A percentile compares a stretch with the other conserved stretches of the same genome.
Conservation (phyloP, 331 rosid genomes). For the Stylosanthes scabra region DNA sequence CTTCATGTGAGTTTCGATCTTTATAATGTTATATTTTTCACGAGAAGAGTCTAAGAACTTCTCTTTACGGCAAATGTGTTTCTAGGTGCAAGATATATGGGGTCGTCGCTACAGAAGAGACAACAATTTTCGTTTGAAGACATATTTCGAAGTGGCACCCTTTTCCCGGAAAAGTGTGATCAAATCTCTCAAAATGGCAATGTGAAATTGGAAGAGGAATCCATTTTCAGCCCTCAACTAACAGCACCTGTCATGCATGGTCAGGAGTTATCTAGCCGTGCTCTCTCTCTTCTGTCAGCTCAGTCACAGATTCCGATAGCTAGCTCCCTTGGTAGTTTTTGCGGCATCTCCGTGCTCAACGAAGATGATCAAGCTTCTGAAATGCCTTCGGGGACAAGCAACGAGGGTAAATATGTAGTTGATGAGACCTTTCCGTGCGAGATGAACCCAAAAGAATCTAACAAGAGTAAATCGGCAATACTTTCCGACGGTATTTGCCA, state of each 20-base stretch:
- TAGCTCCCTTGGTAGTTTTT: constrained; percentile 34
- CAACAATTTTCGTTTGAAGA: constrained; percentile 60
- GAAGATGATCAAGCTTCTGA: constrained; percentile 43
- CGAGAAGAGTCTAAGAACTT: not conserved
- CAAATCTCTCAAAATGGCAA: constrained; percentile 46
- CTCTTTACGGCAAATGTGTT: constrained; percentile 30
- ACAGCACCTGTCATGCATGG: constrained; percentile 40
- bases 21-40: no score
- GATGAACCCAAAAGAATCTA: constrained; percentile 40
- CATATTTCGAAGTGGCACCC: constrained; percentile 53
- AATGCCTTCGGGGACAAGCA: constrained; percentile 32
- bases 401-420: constrained; percentile 41
- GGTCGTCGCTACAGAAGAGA: constrained; percentile 50
- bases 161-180: constrained; percentile 53
- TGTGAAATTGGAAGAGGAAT: constrained; percentile 60
- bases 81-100: constrained; percentile 53
- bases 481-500: constrained; percentile 38
- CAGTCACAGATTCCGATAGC: constrained; percentile 55
- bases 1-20: no score
- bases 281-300: constrained; percentile 98
- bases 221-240: constrained; percentile 47
- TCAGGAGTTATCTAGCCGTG: constrained; percentile 59
- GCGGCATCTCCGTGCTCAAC: constrained; percentile 25
- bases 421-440: constrained; percentile 50
- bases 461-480: constrained; percentile 42